Evolutionary conservation across 108 stramenopile species (phyloP), one percentile per base, ranked within the genome.

Genomic region (Nannochloropsis oceanica): DNA sequence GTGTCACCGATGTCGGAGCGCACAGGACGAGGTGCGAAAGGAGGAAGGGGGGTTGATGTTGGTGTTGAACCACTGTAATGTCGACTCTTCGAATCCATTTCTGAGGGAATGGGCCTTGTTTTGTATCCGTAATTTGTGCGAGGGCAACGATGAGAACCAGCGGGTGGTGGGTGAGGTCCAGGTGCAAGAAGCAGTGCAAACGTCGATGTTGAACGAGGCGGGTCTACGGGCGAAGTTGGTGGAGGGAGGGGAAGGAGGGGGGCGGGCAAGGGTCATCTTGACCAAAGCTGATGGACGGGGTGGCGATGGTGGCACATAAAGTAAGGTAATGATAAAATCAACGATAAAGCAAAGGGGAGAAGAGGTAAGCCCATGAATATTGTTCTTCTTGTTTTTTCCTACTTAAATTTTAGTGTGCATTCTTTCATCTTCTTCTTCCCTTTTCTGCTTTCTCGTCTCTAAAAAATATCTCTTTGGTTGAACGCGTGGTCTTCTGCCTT

Each of bases 31-130:
- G 24, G 89, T 89, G 80, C 86, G 90, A 13, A 34, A 34, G 34
- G 84, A 89, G 43, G 85, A 85, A 42, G 84, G 84, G 18, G 90
- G 83, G 26, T 43, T 90, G 25, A 84, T 85, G 14, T 87, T 90
- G 42, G 84, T 90, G 87, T 89, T 90, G 26, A 89, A 85, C 22
- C 89, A 90, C 85, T 90, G 90, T 80, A 84, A 46, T 83, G 84
- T 90, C 10, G 90, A 90, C 22, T 86, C 85, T 26, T 43, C 80
- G 11, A 90, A 87, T 44, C 89, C 89, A 8, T 84, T 90, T 25
- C 87, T 90, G 43, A 87, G 89, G 82, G 90, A 90, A 43, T 89
- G 89, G 86, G 90, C 87, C 11, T 85, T 90, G n/a, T 81, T 90
- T 22, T 87, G 89, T 12, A 80, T 90, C 43, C 89, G 90, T 43